phyloP scores from a whole-genome alignment of 495 filamentous ascomycete genomes.

The Neohortaea acidophila region DNA sequence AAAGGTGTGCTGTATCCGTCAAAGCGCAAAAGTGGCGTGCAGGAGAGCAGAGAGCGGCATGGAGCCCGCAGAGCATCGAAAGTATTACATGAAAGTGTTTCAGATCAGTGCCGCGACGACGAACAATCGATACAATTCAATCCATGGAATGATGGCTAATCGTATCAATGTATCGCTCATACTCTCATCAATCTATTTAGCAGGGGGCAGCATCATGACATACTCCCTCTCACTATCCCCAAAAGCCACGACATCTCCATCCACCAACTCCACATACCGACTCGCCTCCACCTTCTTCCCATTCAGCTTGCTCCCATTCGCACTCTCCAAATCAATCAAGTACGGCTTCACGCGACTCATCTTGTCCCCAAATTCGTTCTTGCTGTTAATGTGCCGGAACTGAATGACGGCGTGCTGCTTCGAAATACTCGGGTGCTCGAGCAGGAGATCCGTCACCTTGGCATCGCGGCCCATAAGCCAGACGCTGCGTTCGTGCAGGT shows the following conservation, averaged over 20 bases:
- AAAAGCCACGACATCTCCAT: slow-evolving; percentile 80
- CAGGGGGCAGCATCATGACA: slow-evolving; percentile 30
- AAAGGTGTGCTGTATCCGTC: too few relatives aligned
- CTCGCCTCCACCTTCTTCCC: slow-evolving; percentile 54
- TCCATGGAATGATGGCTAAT: too few relatives aligned
- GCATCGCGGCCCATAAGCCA: slow-evolving; percentile 80
- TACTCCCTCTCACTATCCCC: slow-evolving; percentile 60
- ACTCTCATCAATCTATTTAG: too few relatives aligned
- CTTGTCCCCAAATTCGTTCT: slow-evolving; percentile 73
- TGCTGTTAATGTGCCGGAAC: slow-evolving; percentile 70
- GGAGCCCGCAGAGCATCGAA: too few relatives aligned
- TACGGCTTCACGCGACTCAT: slow-evolving; percentile 75
- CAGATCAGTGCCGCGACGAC: too few relatives aligned
- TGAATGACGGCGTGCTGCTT: slow-evolving; percentile 94
- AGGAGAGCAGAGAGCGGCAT: too few relatives aligned
- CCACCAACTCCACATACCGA: slow-evolving; percentile 70
- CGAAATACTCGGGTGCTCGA: slow-evolving; percentile 82
- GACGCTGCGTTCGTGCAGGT: slow-evolving; percentile 59
- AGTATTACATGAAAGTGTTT: too few relatives aligned
- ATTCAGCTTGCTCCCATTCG: slow-evolving; percentile 79
- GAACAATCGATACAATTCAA: too few relatives aligned
- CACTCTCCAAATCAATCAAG: slow-evolving; percentile 82
- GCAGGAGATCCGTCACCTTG: slow-evolving; percentile 62
- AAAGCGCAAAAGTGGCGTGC: too few relatives aligned
- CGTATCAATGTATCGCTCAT: too few relatives aligned